These are phyloP conservation scores for Pelargonium nanum DNA, from an alignment of 345 rosid species.

Conservation along the genomic window DNA sequence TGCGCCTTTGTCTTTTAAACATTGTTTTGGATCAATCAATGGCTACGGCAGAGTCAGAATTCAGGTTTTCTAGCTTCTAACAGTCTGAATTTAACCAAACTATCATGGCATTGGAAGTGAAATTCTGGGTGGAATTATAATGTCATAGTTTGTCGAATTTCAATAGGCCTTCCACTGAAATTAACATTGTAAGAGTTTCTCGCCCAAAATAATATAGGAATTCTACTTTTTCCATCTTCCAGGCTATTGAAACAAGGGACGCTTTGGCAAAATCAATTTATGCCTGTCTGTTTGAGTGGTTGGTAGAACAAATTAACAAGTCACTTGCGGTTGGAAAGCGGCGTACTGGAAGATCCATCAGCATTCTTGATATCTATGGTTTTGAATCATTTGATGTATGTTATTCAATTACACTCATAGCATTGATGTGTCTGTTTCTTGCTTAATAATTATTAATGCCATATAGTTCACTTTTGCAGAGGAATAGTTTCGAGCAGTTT, in stretches of 20 bases:
- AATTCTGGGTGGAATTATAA: neutral
- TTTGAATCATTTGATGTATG: slow-evolving; percentile 96
- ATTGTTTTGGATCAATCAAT: neutral
- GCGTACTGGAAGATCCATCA: slow-evolving; percentile 90
- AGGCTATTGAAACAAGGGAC: slow-evolving; percentile 85
- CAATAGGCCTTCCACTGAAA: slow-evolving; percentile 2
- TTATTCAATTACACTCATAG: slow-evolving; percentile 13
- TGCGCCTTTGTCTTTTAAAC: neutral
- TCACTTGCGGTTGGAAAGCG: slow-evolving; percentile 93
- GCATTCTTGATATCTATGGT: slow-evolving; percentile 98
- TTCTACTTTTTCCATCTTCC: slow-evolving; percentile 22
- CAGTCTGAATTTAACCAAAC: neutral
- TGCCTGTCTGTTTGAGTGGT: slow-evolving; percentile 89
- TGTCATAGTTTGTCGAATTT: neutral
- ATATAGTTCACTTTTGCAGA: slow-evolving; percentile 40
- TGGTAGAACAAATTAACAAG: slow-evolving; percentile 88
- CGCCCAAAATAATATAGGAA: neutral
- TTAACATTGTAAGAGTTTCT: neutral
- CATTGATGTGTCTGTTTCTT: slow-evolving; percentile 2
- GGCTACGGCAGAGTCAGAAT: neutral
- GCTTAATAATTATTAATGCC: slow-evolving; percentile 8
- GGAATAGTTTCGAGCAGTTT: slow-evolving; percentile 97
- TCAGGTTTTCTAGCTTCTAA: neutral
- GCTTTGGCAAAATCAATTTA: slow-evolving; percentile 94
- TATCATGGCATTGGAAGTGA: neutral